These are phyloP conservation scores for Talaromyces amestolkiae DNA, from an alignment of 2,329 filamentous ascomycete species.

Conservation along the genomic window DNA sequence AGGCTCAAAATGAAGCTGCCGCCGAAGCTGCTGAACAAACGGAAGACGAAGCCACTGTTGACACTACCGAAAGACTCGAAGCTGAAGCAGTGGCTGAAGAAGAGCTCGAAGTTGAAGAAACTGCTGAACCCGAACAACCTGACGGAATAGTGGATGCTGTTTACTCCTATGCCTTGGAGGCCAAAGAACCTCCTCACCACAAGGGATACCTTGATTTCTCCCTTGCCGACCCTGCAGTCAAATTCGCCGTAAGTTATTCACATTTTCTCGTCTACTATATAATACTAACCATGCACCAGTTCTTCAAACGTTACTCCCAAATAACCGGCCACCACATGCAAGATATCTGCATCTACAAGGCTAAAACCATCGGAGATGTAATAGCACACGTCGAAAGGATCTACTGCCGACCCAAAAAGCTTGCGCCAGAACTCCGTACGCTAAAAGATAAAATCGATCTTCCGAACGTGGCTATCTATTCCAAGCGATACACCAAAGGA, in stretches of 20 bases:
- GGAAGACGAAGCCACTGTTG: background rate
- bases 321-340: constrained; percentile 74
- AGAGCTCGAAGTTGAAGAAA: background rate
- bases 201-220: constrained; percentile 58
- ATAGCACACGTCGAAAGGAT: constrained; percentile 49
- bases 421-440: constrained; percentile 47
- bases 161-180: constrained; percentile 1
- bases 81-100: background rate
- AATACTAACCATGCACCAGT: constrained; percentile 49
- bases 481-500: constrained; percentile 64
- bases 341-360: constrained; percentile 63
- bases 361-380: constrained; percentile 55
- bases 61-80: background rate
- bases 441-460: constrained; percentile 54
- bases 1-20: constrained; percentile 6
- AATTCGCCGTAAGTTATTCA: constrained; percentile 67
- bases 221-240: constrained; percentile 59
- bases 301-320: constrained; percentile 76
- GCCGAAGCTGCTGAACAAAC: background rate
- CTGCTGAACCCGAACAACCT: background rate
- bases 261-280: background rate
- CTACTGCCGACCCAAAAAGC: constrained; percentile 50
- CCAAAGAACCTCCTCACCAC: constrained; percentile 29
- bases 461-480: constrained; percentile 69
- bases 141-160: background rate